Evolutionary conservation across 2,329 filamentous ascomycete species (phyloP).

Genomic region (Fusarium nelsonii): DNA sequence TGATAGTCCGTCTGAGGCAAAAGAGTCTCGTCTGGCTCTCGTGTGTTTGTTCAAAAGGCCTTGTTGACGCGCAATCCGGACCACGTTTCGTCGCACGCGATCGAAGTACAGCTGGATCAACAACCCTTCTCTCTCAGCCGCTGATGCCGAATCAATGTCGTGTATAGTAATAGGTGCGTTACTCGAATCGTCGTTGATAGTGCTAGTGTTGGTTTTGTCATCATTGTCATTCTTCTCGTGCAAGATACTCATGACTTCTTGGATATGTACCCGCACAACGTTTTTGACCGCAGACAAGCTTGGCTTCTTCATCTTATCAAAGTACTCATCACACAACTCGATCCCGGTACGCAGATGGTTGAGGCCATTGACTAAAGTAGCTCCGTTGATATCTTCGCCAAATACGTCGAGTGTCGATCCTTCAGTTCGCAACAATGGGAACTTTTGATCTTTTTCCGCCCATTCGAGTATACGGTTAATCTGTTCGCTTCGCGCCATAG

Average conservation of each 20-base stretch:
- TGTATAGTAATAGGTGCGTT: conserved; percentile 13
- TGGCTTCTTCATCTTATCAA: conserved; percentile 20
- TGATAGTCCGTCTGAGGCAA: not conserved
- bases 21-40: conserved; percentile 1
- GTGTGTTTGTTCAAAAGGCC: conserved; percentile 20
- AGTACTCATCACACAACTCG: conserved; percentile 29
- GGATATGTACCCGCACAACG: conserved; percentile 30
- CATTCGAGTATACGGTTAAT: conserved; percentile 21
- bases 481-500: conserved; percentile 9
- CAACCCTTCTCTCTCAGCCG: conserved; percentile 23
- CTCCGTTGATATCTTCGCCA: conserved; percentile 26
- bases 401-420: conserved; percentile 29
- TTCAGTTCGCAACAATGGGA: conserved; percentile 18
- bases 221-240: conserved; percentile 23
- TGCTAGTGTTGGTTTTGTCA: not conserved
- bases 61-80: conserved; percentile 4
- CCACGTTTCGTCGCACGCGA: conserved; percentile 23
- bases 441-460: conserved; percentile 26
- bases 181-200: accelerated
- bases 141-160: conserved; percentile 32
- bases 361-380: conserved; percentile 29
- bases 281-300: conserved; percentile 17
- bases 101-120: conserved; percentile 36
- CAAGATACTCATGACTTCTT: conserved; percentile 29
- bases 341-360: conserved; percentile 26